A percentile compares a stretch with the other conserved stretches of the same genome.
Conservation (phyloP, 441 rosid genomes). For the Pelargonium australe region DNA sequence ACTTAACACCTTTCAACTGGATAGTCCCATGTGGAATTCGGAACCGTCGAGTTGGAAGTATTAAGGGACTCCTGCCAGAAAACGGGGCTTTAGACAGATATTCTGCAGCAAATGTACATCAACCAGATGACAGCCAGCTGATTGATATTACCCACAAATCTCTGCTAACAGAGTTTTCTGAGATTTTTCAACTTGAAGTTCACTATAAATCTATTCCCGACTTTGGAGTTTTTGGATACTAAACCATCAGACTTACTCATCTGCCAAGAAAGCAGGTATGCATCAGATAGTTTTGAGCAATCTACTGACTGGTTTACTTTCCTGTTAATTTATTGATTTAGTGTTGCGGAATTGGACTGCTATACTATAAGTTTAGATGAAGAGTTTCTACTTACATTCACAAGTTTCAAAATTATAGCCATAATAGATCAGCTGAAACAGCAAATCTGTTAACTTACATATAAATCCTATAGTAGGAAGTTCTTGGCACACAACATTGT, state of each 20-base stretch:
- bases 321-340: no score
- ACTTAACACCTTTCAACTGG: conserved; percentile 59
- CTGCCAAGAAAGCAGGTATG: no score
- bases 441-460: no score
- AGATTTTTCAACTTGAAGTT: conserved; percentile 57
- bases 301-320: no score
- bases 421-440: no score
- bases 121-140: conserved; percentile 30
- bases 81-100: neutral
- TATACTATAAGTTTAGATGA: no score
- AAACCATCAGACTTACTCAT: neutral
- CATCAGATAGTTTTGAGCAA: no score
- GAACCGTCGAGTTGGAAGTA: conserved; percentile 61
- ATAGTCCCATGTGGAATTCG: conserved; percentile 81
- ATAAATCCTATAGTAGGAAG: no score
- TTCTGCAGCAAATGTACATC: neutral
- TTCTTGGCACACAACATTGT: no score
- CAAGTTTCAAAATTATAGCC: no score
- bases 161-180: conserved; percentile 55
- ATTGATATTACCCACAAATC: conserved; percentile 43
- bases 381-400: no score
- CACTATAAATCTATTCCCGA: conserved; percentile 20
- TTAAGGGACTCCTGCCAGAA: conserved; percentile 39
- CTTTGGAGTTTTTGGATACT: neutral
- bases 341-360: no score